Evolutionary conservation across 495 filamentous ascomycete species (phyloP).

Genomic region (Lasiosphaeria ovina): DNA sequence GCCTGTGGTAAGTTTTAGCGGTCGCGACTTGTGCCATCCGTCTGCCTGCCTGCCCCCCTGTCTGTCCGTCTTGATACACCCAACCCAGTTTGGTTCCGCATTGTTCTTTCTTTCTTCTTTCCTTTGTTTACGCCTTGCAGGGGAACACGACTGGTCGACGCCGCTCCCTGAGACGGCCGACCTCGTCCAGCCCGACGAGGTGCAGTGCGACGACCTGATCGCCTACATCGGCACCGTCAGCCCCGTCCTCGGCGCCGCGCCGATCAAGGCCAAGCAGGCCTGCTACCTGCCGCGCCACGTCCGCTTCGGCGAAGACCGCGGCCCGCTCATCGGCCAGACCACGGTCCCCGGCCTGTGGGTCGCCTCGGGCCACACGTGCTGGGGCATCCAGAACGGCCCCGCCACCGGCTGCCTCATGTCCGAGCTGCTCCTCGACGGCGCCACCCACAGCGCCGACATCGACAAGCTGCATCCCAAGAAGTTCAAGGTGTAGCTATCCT

Average conservation of each 20-base stretch:
- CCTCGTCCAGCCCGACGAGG: slow-evolving; percentile 71
- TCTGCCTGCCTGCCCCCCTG: neutral
- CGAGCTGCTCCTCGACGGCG: slow-evolving; percentile 80
- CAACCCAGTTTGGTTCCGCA: neutral
- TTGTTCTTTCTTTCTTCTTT: neutral
- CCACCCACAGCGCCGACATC: slow-evolving; percentile 72
- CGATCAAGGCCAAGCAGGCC: slow-evolving; percentile 79
- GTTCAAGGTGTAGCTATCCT: slow-evolving; percentile 39
- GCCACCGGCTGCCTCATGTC: slow-evolving; percentile 87
- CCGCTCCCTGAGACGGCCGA: slow-evolving; percentile 76
- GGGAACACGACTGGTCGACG: slow-evolving; percentile 75
- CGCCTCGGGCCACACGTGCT: slow-evolving; percentile 92
- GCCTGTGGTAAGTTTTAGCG: slow-evolving; percentile 58
- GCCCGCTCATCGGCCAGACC: slow-evolving; percentile 77
- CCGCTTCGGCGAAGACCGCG: slow-evolving; percentile 54
- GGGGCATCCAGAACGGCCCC: slow-evolving; percentile 96
- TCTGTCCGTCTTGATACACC: neutral
- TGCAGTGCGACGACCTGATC: slow-evolving; percentile 82
- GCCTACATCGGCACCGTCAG: slow-evolving; percentile 77
- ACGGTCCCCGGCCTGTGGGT: slow-evolving; percentile 74
- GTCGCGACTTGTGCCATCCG: too few species aligned
- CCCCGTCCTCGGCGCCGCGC: slow-evolving; percentile 70
- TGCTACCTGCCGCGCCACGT: slow-evolving; percentile 85
- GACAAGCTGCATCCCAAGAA: slow-evolving; percentile 65
- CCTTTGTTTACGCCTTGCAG: slow-evolving; percentile 29